Conservation (phyloP, 2,329 filamentous ascomycete genomes). For the Lasiodiplodia theobromae region DNA sequence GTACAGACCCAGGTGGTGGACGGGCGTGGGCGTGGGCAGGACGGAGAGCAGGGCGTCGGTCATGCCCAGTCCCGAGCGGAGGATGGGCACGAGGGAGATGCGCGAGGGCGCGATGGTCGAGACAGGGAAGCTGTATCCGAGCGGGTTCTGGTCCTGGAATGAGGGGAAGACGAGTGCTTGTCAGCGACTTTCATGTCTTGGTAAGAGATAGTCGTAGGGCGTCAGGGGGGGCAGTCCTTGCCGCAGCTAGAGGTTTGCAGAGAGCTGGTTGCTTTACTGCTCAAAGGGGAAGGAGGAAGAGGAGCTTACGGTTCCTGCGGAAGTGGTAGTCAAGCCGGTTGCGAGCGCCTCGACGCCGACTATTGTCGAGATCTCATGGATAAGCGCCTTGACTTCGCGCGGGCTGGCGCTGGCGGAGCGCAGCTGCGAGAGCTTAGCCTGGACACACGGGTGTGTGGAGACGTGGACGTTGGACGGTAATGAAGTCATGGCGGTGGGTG, state of each 20-base stretch:
- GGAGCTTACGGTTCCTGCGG: conserved; percentile 69
- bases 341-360: conserved; percentile 83
- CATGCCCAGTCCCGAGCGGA: conserved; percentile 93
- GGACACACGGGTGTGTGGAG: conserved; percentile 84
- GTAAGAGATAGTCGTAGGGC: background rate
- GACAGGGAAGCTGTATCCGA: conserved; percentile 77
- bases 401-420: conserved; percentile 74
- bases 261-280: background rate
- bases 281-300: conserved; percentile 9
- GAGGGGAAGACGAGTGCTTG: background rate
- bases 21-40: conserved; percentile 78
- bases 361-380: conserved; percentile 87
- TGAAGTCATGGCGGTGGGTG: conserved; percentile 38
- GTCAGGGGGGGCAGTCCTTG: background rate
- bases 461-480: conserved; percentile 71
- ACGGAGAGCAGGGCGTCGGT: conserved; percentile 84
- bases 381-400: conserved; percentile 78
- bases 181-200: background rate
- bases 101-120: conserved; percentile 68
- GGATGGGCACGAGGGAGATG: conserved; percentile 86
- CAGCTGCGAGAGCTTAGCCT: conserved; percentile 88
- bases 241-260: background rate
- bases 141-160: conserved; percentile 75
- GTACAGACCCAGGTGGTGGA: conserved; percentile 95
- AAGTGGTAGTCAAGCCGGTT: conserved; percentile 62